Evolutionary conservation across 768 basidiomycete genomes (phyloP), one percentile per base, ranked within the genome.

Genomic region (Termitomyces eurrhizus): DNA sequence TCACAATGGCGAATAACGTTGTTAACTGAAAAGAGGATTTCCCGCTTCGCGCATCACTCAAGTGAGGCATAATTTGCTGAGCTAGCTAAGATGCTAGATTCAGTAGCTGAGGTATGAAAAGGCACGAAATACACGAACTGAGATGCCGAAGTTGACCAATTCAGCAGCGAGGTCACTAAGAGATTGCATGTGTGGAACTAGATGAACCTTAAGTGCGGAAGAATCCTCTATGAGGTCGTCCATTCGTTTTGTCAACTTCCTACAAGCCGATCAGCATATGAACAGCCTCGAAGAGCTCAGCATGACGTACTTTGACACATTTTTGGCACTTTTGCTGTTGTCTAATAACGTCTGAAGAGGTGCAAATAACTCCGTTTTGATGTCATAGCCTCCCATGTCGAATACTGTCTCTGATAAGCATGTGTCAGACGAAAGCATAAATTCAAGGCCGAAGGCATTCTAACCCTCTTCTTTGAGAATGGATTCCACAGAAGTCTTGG

Each of bases 61-160:
- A 76, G 70, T 98, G 91, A 0, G 87, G 88, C 77, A 91, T 90
- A 37, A 93, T 89, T 69, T 87, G 82, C 79, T 96, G 93, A 0
- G 95, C 95, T 51, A 98, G 83, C 93, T 95, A 56, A 0, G n/a
- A 37, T 24, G 55, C 29, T 26, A 61, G 16, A 45, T 7, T 35
- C 59, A 18, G 33, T 51, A 44, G 26, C 35, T 48, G 56, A 57
- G 33, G 39, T 21, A 53, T 29, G n/a, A 24, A 56, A 41, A 29
- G 29, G 24, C 18, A 16, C 42, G 6, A 24, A 7, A 29, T 53
- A 41, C 21, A 70, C 87, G 57, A 62, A 93, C 93, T 56, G 91
- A 90, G 58, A 97, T 91, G 69, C 93, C 93, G 70, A 96, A 92
- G 73, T 95, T 93, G 64, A 94, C 88, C 11, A 94, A 82, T 62